These are phyloP conservation scores for Saccharomyces hybrid DNA, from an alignment of 1,139 yeast genomes.

Conservation along the genomic window DNA sequence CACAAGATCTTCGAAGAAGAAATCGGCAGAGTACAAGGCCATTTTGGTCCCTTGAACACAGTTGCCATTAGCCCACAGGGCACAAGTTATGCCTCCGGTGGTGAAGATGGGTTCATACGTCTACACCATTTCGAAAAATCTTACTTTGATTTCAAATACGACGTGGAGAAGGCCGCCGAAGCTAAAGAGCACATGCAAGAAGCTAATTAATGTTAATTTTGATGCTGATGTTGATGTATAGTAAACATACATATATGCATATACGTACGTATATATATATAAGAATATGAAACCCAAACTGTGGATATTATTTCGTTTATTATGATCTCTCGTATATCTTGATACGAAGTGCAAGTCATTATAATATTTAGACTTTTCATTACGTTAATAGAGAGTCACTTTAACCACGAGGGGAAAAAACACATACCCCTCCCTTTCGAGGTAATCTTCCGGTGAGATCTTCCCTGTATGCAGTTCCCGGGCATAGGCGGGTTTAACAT, in stretches of 20 bases:
- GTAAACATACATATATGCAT: constrained; percentile 1
- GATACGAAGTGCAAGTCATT: not conserved
- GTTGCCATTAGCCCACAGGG: constrained; percentile 95
- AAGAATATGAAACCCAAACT: not conserved
- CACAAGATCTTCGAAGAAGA: constrained; percentile 94
- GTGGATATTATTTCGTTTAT: not conserved
- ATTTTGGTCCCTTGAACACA: constrained; percentile 96
- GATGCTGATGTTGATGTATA: constrained; percentile 5
- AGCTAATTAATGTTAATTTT: constrained; percentile 8
- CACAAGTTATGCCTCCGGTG: constrained; percentile 87
- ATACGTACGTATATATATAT: constrained; percentile 3
- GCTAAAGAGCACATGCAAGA: constrained; percentile 30
- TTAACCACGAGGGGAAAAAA: not conserved
- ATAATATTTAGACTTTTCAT: not conserved
- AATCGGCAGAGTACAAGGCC: constrained; percentile 95
- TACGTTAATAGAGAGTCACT: not conserved
- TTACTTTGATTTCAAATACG: constrained; percentile 87
- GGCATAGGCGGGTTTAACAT: not conserved
- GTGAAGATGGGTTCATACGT: constrained; percentile 97
- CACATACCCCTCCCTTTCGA: not conserved
- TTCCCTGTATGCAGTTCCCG: not conserved
- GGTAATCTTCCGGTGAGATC: not conserved
- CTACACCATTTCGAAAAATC: constrained; percentile 88
- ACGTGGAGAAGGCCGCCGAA: constrained; percentile 76
- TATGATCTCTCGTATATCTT: not conserved